Conservation (phyloP, 306 rosid genomes). For the Cicer chorassanicum region DNA sequence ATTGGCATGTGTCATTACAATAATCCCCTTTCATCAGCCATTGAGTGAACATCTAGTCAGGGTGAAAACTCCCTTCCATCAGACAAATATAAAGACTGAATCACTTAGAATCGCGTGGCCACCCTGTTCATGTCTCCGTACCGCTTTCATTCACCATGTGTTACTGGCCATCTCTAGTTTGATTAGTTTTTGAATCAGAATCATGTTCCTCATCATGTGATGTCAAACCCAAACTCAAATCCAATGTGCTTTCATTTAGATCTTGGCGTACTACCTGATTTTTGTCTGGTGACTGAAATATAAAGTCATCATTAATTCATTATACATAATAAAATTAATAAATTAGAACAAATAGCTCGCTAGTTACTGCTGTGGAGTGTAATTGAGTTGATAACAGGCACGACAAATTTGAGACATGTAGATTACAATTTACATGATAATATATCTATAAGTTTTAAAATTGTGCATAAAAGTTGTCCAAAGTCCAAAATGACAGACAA, state of each 20-base stretch:
- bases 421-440: slow-evolving; percentile 23
- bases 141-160: slow-evolving; percentile 26
- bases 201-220: slow-evolving; percentile 65
- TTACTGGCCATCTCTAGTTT: slow-evolving; percentile 60
- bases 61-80: slow-evolving; percentile 41
- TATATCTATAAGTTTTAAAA: slow-evolving; percentile 10
- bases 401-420: slow-evolving; percentile 8
- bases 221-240: slow-evolving; percentile 87
- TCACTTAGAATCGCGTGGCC: slow-evolving; percentile 43
- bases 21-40: slow-evolving; percentile 42
- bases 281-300: slow-evolving; percentile 60
- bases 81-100: slow-evolving; percentile 36
- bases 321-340: neutral
- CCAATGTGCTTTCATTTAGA: slow-evolving; percentile 90
- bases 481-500: slow-evolving; percentile 16
- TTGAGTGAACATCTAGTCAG: slow-evolving; percentile 42
- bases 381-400: neutral
- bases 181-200: slow-evolving; percentile 60
- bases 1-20: slow-evolving; percentile 47
- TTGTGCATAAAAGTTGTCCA: neutral
- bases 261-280: slow-evolving; percentile 81
- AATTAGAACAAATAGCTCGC: slow-evolving; percentile 27
- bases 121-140: slow-evolving; percentile 27
- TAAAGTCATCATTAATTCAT: slow-evolving; percentile 38
- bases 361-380: slow-evolving; percentile 29